Evolutionary conservation across 1,139 yeast species (phyloP), one percentile per base, ranked within the genome.

Genomic region (Hyphopichia wangnamkhiaoensis): DNA sequence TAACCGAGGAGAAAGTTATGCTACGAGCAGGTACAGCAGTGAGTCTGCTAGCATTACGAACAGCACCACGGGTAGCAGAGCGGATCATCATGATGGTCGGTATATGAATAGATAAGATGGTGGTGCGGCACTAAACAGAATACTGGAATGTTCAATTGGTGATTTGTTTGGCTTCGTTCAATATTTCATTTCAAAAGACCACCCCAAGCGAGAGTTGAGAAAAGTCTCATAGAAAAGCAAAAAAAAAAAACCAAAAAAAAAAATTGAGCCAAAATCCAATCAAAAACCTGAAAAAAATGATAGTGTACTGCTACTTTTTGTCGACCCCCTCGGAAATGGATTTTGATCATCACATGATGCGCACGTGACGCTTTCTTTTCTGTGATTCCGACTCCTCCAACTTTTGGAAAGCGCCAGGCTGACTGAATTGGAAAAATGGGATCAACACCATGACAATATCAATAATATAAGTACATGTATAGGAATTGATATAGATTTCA

Each of bases 21-120:
- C 38, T 37, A 26, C 37, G 37, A 23, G 16, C 26, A n/a, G 48
- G 48, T 24, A 37, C 35, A 30, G 31, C 37, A 24, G 42, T 44
- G 31, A 25, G 30, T 30, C 35, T 46, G 19, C 43, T 33, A 12
- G 44, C 35, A 16, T 39, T 39, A n/a, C 38, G 32, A 27, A 40
- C 31, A 15, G 37, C 34, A 24, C 40, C 38, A 33, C 44, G 38
- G 15, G 29, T 32, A 23, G 39, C 38, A 23, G 33, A 23, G 25
- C 45, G 41, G 31, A 42, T 31, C 44, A 41, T 39, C 34, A 29
- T 37, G 19, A 14, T 10, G 24, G 10, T 7, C 10, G 10, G 7
- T 7, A 7, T 21, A 21, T 21, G 24, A 7, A 21, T 21, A 21
- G 24, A 7, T 21, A 7, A 7, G 24, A 21, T n/a, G n/a, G n/a